These are phyloP conservation scores for Mycena indigotica DNA, from an alignment of 768 basidiomycete genomes.

Conservation along the genomic window DNA sequence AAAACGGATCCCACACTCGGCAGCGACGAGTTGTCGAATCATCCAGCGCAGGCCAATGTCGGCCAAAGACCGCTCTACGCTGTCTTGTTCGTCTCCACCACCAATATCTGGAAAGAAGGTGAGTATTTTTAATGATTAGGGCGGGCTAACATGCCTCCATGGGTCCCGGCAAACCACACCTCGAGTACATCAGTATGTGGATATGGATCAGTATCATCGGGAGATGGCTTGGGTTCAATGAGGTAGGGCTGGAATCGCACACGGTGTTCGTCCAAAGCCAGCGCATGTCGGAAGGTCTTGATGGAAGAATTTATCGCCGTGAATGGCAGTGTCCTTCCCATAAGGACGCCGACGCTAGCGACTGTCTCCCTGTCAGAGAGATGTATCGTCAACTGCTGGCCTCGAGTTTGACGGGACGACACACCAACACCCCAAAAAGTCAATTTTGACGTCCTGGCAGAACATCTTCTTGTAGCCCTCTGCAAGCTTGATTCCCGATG, in stretches of 20 bases:
- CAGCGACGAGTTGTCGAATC: constrained; percentile 62
- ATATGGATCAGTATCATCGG: not conserved
- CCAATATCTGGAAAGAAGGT: constrained; percentile 57
- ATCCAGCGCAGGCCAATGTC: constrained; percentile 78
- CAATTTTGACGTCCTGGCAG: constrained; percentile 65
- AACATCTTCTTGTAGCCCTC: constrained; percentile 76
- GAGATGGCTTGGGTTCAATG: constrained; percentile 10
- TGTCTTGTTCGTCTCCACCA: constrained; percentile 58
- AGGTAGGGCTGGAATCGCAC: constrained; percentile 15
- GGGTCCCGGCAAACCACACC: constrained; percentile 81
- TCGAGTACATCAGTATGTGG: constrained; percentile 60
- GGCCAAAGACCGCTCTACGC: constrained; percentile 45
- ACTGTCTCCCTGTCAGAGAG: constrained; percentile 75
- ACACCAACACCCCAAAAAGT: constrained; percentile 81
- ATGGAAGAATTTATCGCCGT: constrained; percentile 63
- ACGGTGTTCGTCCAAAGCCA: constrained; percentile 66
- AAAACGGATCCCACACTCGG: constrained; percentile 64
- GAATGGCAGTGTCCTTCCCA: constrained; percentile 65
- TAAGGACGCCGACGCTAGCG: constrained; percentile 70
- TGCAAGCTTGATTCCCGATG: constrained; percentile 46
- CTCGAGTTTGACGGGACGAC: constrained; percentile 16
- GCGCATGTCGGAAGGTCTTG: constrained; percentile 74
- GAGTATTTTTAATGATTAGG: not conserved
- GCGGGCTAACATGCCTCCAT: constrained; percentile 50
- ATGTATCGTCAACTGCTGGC: no score